Base-by-base conservation (phyloP, 768 basidiomycete species). In the Lanmaoa rubissima region DNA sequence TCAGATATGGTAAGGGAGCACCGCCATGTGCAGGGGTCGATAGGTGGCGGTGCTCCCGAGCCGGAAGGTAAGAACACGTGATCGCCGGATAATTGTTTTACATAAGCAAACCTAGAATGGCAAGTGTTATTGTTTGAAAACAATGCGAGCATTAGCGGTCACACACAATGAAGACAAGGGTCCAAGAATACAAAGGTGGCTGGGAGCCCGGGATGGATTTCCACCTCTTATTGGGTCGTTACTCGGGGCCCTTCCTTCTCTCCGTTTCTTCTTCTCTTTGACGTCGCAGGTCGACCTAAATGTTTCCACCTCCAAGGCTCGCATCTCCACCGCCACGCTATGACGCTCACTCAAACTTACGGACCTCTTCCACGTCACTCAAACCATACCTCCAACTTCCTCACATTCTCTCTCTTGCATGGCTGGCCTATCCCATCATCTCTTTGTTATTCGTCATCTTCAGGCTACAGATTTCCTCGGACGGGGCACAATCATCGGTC, bases 391-490 rank as follows among this genome's bases (percentile, higher is more conserved):
- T 98, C 48, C 80, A 85, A 61, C 87, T 94, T 36, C 79, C 85
- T 31, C 86, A 95, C 65, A 80, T 93, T 45, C 82, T 96, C 32
- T 92, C 93, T 24, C 82, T 96, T 13, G 82, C 90, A 68, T 91
- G 93, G 88, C 87, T 98, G 39, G 92, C 94, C 10, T 94, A 92
- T 61, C 93, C 93, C 34, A 86, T 97, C 31, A 75, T 96, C 41
- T 95, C 94, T 26, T 84, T 98, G 55, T 70, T 94, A 61, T 90
- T 98, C 67, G 83, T 95, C 70, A 88, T 88, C 35, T 92, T 94
- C 67, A 83, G 92, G 53, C 81, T 97, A 39, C 82, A 87, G 57
- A 69, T 90, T 12, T 92, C 93, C 26, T 80, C 88, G 6, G 78
- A 78, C 21, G 81, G 87, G 13, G 84, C 92, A 4, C 80, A 90